Conservation (phyloP, 495 filamentous ascomycete species). For the Penicillium chermesinum region DNA sequence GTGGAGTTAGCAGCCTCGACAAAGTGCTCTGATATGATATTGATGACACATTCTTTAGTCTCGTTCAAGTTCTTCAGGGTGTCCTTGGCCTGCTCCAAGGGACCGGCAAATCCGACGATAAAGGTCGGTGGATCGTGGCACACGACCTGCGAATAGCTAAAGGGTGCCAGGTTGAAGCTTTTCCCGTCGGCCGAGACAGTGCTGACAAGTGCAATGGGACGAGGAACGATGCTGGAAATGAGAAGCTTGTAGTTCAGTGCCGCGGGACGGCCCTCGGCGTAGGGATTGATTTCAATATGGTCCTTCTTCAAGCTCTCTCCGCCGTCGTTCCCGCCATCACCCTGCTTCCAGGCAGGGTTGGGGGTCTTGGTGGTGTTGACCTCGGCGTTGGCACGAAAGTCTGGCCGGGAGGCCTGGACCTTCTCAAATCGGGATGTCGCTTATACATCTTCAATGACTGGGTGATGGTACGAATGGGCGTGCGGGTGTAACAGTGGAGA, state of each 20-base stretch:
- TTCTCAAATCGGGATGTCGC: slow-evolving; percentile 65
- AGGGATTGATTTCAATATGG: slow-evolving; percentile 80
- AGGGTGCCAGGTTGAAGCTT: slow-evolving; percentile 76
- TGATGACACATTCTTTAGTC: slow-evolving; percentile 71
- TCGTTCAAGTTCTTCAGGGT: slow-evolving; percentile 67
- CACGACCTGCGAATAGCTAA: slow-evolving; percentile 77
- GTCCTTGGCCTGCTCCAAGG: slow-evolving; percentile 63
- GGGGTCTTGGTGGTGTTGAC: slow-evolving; percentile 66
- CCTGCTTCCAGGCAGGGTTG: slow-evolving; percentile 69
- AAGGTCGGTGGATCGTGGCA: slow-evolving; percentile 90
- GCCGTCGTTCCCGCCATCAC: slow-evolving; percentile 66
- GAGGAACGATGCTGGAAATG: slow-evolving; percentile 78
- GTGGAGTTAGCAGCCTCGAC: slow-evolving; percentile 83
- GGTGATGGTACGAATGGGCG: slow-evolving; percentile 12
- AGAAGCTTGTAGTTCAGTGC: slow-evolving; percentile 87
- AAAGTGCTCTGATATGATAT: slow-evolving; percentile 80
- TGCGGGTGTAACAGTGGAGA: not conserved
- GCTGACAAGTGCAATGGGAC: slow-evolving; percentile 65
- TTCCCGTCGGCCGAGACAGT: slow-evolving; percentile 55
- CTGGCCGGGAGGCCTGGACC: slow-evolving; percentile 66
- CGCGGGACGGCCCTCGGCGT: slow-evolving; percentile 61
- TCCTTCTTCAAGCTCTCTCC: slow-evolving; percentile 50
- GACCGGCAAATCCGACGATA: slow-evolving; percentile 61
- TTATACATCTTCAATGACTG: slow-evolving; percentile 26
- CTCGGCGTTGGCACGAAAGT: slow-evolving; percentile 49